A percentile compares a stretch with the other conserved stretches of the same genome.
Conservation (phyloP, 1,284 basidiomycete species). For the Ceratobasidium sp. region DNA sequence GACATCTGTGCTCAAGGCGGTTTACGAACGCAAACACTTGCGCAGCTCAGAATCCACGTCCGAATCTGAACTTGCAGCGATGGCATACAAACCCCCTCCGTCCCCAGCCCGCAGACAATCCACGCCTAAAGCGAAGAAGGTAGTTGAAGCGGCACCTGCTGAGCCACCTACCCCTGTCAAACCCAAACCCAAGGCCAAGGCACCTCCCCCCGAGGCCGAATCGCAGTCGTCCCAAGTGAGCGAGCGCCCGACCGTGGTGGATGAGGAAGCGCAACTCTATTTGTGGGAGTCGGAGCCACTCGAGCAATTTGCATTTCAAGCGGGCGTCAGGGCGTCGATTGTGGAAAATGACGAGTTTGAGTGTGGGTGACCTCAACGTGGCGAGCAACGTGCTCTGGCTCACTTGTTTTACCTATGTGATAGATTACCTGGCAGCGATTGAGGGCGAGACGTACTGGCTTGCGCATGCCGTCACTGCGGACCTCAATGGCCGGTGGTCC, state of each 20-base stretch:
- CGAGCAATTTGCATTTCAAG: constrained; percentile 78
- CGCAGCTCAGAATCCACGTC: constrained; percentile 73
- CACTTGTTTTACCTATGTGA: neutral
- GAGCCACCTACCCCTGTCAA: constrained; percentile 35
- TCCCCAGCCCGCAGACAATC: constrained; percentile 19
- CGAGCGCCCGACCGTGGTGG: constrained; percentile 40
- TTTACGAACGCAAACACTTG: constrained; percentile 91
- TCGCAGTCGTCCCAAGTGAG: constrained; percentile 43
- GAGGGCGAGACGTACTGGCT: constrained; percentile 65
- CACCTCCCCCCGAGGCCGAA: constrained; percentile 42
- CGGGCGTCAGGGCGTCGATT: constrained; percentile 75
- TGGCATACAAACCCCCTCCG: constrained; percentile 67
- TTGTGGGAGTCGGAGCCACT: constrained; percentile 71
- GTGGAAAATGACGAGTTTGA: constrained; percentile 64
- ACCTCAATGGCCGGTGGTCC: constrained; percentile 82
- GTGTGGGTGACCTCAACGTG: constrained; percentile 53
- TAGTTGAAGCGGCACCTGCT: neutral
- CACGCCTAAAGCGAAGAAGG: constrained; percentile 35
- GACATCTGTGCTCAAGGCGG: constrained; percentile 92
- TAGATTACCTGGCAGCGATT: constrained; percentile 69
- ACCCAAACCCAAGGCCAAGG: constrained; percentile 30
- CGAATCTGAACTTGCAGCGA: constrained; percentile 77
- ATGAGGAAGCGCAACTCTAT: constrained; percentile 62
- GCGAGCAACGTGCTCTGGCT: constrained; percentile 24
- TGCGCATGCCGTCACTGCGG: constrained; percentile 69